Base-by-base conservation (phyloP, 345 rosid species). In the Firmiana major region DNA sequence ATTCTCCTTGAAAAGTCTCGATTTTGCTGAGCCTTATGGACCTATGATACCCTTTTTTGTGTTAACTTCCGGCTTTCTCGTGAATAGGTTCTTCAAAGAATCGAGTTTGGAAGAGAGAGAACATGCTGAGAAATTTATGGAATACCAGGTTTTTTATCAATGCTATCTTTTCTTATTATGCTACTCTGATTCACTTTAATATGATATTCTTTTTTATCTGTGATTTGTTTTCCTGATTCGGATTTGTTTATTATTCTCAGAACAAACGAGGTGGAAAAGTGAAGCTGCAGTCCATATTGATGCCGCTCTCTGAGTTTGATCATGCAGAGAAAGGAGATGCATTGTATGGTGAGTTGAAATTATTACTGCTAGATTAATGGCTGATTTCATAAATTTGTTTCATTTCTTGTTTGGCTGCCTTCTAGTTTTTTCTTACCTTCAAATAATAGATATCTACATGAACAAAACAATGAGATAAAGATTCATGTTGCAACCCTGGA, bases 241-340 rank as follows among this genome's bases (percentile, higher is more conserved):
- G 3, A 24, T 54, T 58, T 40, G 69, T 40, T 58, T 54, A 15
- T 66, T 43, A 7, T 40, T 16, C 22, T 75, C 71, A 96, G 99
- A 93, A 92, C 86, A 87, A 88, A 71, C 92, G 97, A 28, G 99
- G 98, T 68, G 99, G 98, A 57, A 89, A 79, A 81, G 99, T 93
- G 60, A 89, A 84, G 81, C 85, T 96, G 53, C 94, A 90, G 63
- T 83, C 91, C 2, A 90, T 96, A 19, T 63, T 87, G 66, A 80
- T 81, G 86, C 97, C 99, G 48, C 90, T 84, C 10, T 81, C 93
- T 0, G 98, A 93, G 80, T 96, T 86, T 84, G 95, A 93, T 74
- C 98, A 96, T 64, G 89, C 73, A 24, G 97, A 96, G 78, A 96
- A 96, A 80, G 99, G 99, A 58, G 97, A 96, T 85, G 97, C 99